Percentiles rank a stretch among this genome's conserved stretches.
Evolutionary conservation across 177 flowering plant species (phyloP).

Genomic region (Vitis hybrid): DNA sequence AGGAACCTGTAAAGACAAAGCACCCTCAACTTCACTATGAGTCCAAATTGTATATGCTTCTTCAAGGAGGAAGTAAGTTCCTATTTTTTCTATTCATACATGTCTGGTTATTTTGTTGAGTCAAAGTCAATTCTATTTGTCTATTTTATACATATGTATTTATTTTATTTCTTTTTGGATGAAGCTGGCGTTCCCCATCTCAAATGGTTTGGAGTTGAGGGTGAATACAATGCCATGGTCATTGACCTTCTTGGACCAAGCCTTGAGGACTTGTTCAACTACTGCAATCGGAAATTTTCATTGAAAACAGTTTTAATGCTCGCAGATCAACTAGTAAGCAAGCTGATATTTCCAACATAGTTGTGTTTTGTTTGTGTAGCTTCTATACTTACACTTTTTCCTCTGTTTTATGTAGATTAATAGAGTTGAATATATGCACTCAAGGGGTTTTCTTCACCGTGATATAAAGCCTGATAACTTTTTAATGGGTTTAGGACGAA

Average conservation of each 20-base stretch:
- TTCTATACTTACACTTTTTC: neutral
- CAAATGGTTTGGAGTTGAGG: conserved; percentile 48
- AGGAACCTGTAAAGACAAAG: conserved; percentile 45
- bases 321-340: conserved; percentile 40
- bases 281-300: conserved; percentile 37
- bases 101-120: neutral
- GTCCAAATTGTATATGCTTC: conserved; percentile 46
- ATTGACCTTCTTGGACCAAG: conserved; percentile 51
- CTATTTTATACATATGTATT: neutral
- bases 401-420: conserved; percentile 24
- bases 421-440: conserved; percentile 52
- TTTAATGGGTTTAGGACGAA: conserved; percentile 53
- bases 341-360: neutral
- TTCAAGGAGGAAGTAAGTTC: conserved; percentile 52
- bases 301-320: conserved; percentile 48
- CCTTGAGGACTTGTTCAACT: conserved; percentile 44
- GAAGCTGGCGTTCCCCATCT: conserved; percentile 46
- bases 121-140: neutral
- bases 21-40: conserved; percentile 54
- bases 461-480: conserved; percentile 62
- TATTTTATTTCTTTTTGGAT: neutral
- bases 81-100: neutral
- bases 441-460: conserved; percentile 51
- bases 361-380: neutral
- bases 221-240: conserved; percentile 45